Percentiles rank a stretch among this genome's conserved stretches.
Conservation (phyloP, 2,329 filamentous ascomycete genomes). For the Sphaerulina musiva region DNA sequence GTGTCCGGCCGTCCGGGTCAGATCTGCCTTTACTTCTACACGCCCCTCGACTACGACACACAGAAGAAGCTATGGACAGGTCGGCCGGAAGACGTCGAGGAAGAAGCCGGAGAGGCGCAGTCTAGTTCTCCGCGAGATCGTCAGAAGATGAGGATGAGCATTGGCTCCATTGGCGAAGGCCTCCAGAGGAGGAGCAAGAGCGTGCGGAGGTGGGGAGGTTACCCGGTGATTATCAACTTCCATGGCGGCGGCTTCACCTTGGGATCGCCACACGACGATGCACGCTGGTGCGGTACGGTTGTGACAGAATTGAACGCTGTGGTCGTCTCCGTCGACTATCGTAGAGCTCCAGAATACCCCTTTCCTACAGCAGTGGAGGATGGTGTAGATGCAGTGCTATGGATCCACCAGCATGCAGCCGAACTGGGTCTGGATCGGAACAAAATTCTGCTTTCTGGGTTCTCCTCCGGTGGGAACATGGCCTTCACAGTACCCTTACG, state of each 20-base stretch:
- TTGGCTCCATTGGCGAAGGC: conserved; percentile 20
- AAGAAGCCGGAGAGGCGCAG: conserved; percentile 17
- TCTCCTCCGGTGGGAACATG: conserved; percentile 59
- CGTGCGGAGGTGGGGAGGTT: conserved; percentile 38
- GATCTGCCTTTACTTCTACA: conserved; percentile 56
- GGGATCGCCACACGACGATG: conserved; percentile 55
- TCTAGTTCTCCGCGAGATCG: conserved; percentile 13
- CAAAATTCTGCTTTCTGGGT: conserved; percentile 54
- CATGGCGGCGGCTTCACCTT: conserved; percentile 60
- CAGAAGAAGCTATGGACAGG: conserved; percentile 35
- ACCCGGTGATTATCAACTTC: conserved; percentile 57
- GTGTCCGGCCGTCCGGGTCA: conserved; percentile 41
- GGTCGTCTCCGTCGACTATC: conserved; percentile 56
- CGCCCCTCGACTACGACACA: conserved; percentile 47
- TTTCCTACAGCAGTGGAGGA: conserved; percentile 61
- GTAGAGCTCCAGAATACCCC: conserved; percentile 54
- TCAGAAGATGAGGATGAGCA: conserved; percentile 23
- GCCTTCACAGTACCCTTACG: conserved; percentile 56
- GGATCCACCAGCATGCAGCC: conserved; percentile 50
- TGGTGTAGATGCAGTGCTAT: conserved; percentile 55
- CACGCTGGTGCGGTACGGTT: conserved; percentile 52
- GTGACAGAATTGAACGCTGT: conserved; percentile 52
- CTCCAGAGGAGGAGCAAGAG: conserved; percentile 25
- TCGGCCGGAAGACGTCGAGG: conserved; percentile 2
- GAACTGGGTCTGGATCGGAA: conserved; percentile 53